Percentiles rank a stretch among this genome's conserved stretches.
phyloP scores from a whole-genome alignment of 805 yeast species.

The Suhomyces kilbournensis region DNA sequence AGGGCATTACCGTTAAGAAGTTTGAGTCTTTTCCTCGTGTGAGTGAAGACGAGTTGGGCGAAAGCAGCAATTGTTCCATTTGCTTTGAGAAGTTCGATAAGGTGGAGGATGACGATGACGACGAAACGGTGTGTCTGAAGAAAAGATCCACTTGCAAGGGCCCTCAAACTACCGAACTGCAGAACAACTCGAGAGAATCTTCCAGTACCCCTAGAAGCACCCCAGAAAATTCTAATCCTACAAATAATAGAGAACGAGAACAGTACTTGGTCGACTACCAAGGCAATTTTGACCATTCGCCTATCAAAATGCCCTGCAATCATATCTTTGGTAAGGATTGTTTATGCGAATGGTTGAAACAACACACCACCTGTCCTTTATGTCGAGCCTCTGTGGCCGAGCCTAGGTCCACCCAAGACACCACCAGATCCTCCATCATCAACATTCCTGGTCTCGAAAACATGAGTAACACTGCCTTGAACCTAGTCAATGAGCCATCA shows the following conservation, averaged over 20 bases:
- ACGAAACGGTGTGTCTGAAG: constrained; percentile 4
- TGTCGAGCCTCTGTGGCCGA: constrained; percentile 54
- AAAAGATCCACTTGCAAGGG: constrained; percentile 2
- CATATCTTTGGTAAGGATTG: constrained; percentile 89
- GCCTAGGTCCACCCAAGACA: not conserved
- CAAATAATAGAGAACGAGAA: not conserved
- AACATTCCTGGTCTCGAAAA: constrained; percentile 14
- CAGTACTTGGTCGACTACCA: constrained; percentile 18
- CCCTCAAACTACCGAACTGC: constrained; percentile 1
- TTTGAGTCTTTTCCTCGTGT: constrained; percentile 50
- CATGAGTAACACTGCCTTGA: not conserved
- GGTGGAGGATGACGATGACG: not conserved
- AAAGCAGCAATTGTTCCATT: constrained; percentile 48
- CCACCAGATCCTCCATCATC: constrained; percentile 26
- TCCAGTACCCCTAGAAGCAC: not conserved
- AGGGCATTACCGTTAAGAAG: constrained; percentile 51
- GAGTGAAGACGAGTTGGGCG: constrained; percentile 24
- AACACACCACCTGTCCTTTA: constrained; percentile 77
- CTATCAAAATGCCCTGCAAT: constrained; percentile 77
- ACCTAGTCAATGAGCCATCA: constrained; percentile 4
- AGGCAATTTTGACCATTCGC: constrained; percentile 47
- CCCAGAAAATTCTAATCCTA: not conserved
- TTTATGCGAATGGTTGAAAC: constrained; percentile 75
- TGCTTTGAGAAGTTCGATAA: constrained; percentile 37
- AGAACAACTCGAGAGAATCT: not conserved